Evolutionary conservation across 768 basidiomycete genomes (phyloP).

Genomic region (Boletus speciosus): DNA sequence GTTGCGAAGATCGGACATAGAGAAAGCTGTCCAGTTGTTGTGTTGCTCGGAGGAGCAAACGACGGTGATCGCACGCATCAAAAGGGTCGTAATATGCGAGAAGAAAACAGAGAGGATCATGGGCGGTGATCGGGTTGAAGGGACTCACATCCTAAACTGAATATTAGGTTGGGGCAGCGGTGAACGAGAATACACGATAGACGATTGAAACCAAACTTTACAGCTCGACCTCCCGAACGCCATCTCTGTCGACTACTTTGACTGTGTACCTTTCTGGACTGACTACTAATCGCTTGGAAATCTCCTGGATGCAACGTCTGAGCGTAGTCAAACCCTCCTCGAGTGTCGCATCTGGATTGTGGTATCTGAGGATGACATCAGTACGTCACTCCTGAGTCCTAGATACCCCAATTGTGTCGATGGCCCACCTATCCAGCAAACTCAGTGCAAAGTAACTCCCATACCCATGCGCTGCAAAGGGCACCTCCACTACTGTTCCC

Average conservation of each 20-base stretch:
- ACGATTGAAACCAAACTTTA: slow-evolving; percentile 27
- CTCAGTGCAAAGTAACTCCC: slow-evolving; percentile 89
- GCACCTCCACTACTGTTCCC: slow-evolving; percentile 83
- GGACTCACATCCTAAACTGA: slow-evolving; percentile 22
- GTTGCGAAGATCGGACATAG: slow-evolving; percentile 47
- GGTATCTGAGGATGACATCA: slow-evolving; percentile 55
- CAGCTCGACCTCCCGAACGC: slow-evolving; percentile 76
- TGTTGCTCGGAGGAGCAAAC: slow-evolving; percentile 9
- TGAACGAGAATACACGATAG: slow-evolving; percentile 5
- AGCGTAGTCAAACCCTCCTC: slow-evolving; percentile 85
- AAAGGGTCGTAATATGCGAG: slow-evolving; percentile 45
- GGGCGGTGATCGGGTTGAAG: slow-evolving; percentile 48
- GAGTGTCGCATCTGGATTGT: slow-evolving; percentile 79
- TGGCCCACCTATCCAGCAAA: slow-evolving; percentile 79
- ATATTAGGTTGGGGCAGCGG: neutral
- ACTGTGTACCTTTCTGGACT: slow-evolving; percentile 81
- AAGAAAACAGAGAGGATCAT: slow-evolving; percentile 50
- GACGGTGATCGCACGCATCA: slow-evolving; percentile 33
- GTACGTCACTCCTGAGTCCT: neutral
- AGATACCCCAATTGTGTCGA: neutral
- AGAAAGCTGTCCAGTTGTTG: slow-evolving; percentile 28
- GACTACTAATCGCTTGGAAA: slow-evolving; percentile 78
- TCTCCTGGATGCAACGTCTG: slow-evolving; percentile 84
- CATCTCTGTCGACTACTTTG: slow-evolving; percentile 90
- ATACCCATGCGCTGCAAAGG: slow-evolving; percentile 94